phyloP scores from a whole-genome alignment of 345 rosid genomes.

The Boechera stricta region DNA sequence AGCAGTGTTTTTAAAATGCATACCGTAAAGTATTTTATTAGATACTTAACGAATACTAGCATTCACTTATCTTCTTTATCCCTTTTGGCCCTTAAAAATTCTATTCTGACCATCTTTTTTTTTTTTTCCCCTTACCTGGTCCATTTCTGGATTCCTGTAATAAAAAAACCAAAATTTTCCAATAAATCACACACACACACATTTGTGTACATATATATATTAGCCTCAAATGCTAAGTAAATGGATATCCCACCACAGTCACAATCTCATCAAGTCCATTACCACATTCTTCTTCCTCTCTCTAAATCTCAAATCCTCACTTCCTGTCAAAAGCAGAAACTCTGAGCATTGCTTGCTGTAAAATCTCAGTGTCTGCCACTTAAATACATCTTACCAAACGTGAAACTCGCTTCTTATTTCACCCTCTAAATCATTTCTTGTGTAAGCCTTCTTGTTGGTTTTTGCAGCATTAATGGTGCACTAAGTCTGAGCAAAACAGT shows the following conservation, averaged over 20 bases:
- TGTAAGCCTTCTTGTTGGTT: conserved; percentile 25
- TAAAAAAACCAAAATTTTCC: conserved; percentile 50
- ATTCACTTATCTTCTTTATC: conserved; percentile 34
- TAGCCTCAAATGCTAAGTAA: conserved; percentile 57
- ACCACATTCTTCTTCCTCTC: conserved; percentile 40
- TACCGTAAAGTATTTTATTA: conserved; percentile 24
- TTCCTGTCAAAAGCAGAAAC: conserved; percentile 37
- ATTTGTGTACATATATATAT: conserved; percentile 3
- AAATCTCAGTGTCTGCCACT: conserved; percentile 78
- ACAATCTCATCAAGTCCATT: conserved; percentile 52
- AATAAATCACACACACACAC: conserved; percentile 45
- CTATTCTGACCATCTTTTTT: conserved; percentile 43
- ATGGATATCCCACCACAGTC: conserved; percentile 73
- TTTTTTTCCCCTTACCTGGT: conserved; percentile 48
- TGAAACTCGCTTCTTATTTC: conserved; percentile 40
- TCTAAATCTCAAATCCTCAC: conserved; percentile 31
- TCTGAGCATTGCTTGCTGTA: conserved; percentile 42
- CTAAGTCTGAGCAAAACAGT: conserved; percentile 49
- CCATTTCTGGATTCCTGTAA: conserved; percentile 57
- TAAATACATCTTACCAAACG: conserved; percentile 32
- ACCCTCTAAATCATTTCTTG: conserved; percentile 40
- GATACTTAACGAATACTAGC: conserved; percentile 41
- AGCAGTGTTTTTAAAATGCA: neutral
- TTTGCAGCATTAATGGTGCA: conserved; percentile 50
- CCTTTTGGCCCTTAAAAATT: conserved; percentile 41